A percentile compares a stretch with the other conserved stretches of the same genome.
phyloP scores from a whole-genome alignment of 2,329 filamentous ascomycete genomes.

The Elsinoe australis region DNA sequence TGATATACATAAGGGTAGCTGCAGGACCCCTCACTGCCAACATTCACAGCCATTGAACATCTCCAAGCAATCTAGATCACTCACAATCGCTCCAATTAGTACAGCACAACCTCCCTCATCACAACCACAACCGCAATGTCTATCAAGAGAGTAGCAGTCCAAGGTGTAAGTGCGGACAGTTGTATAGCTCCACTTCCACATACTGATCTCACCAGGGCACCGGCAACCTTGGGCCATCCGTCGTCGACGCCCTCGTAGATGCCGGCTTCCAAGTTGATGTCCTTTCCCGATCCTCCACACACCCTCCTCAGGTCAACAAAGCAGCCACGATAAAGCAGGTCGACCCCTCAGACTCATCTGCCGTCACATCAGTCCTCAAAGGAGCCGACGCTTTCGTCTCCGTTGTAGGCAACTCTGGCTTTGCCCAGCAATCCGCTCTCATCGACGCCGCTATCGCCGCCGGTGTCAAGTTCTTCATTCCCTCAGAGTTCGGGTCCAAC shows the following conservation, averaged over 20 bases:
- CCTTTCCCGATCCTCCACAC: conserved; percentile 26
- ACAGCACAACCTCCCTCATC: neutral
- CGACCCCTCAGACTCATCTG: conserved; percentile 28
- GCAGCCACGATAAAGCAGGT: conserved; percentile 27
- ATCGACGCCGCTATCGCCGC: conserved; percentile 36
- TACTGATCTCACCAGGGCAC: conserved; percentile 21
- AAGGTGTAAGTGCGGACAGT: conserved; percentile 47
- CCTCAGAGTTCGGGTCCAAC: conserved; percentile 37
- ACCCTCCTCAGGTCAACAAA: conserved; percentile 23
- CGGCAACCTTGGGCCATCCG: conserved; percentile 37
- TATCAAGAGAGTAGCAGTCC: conserved; percentile 46
- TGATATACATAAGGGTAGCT: conserved; percentile 1
- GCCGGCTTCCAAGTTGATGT: conserved; percentile 31
- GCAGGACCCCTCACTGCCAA: neutral
- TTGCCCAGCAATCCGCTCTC: conserved; percentile 26
- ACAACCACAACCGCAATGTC: neutral
- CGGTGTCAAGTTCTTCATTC: conserved; percentile 36
- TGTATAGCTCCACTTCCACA: conserved; percentile 32
- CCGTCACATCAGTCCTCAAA: conserved; percentile 29
- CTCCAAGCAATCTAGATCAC: neutral
- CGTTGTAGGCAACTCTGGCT: conserved; percentile 29
- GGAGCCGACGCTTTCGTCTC: conserved; percentile 36
- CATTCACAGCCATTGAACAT: neutral
- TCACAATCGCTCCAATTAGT: neutral
- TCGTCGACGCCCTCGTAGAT: conserved; percentile 37